Evolutionary conservation across 768 basidiomycete genomes (phyloP), one percentile per base, ranked within the genome.

Genomic region (Termitomyces sp.): DNA sequence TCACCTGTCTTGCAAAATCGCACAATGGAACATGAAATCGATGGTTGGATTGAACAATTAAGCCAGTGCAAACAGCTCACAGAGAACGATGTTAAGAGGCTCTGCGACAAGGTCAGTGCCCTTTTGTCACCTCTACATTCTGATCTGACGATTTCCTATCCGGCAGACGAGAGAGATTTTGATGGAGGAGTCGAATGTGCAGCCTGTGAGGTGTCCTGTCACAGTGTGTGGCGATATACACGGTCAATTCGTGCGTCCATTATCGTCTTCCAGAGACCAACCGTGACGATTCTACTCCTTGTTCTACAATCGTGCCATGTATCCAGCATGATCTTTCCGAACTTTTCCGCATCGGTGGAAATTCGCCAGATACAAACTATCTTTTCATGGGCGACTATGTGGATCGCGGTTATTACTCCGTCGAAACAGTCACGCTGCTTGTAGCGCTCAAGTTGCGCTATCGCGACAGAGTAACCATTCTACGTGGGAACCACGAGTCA

Each of bases 371-470:
- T 74, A 99, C 97, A 63, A 99, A 98, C 77, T 99, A 99, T 74
- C 89, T 99, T 67, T 99, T 98, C 80, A 99, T 99, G 97, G 97
- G 97, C 29, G 97, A 99, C 80, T 99, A 98, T 71, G 97, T 98
- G 66, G 97, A 98, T 78, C 87, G 95, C 68, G 96, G 96, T 20
- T 99, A 98, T 80, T 98, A 98, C 77, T 97, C 94, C 20, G 96
- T 99, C 56, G 97, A 99, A 77, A 99, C 97, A 1, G 95, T 99
- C 65, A 97, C 95, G 13, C 81, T 98, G 8, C 89, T 99, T 51
- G 94, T 99, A 60, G 93, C 97, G 20, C 82, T 98, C 70, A 99
- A 99, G 78, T 80, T 99, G 62, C 90, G 97, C 68, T 98, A 99
- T 76, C 92, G 94, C 61, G 96, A 98, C 74, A 88, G 96, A 54